Evolutionary conservation across 2,329 filamentous ascomycete genomes (phyloP).

Genomic region (Helotiales sp.): DNA sequence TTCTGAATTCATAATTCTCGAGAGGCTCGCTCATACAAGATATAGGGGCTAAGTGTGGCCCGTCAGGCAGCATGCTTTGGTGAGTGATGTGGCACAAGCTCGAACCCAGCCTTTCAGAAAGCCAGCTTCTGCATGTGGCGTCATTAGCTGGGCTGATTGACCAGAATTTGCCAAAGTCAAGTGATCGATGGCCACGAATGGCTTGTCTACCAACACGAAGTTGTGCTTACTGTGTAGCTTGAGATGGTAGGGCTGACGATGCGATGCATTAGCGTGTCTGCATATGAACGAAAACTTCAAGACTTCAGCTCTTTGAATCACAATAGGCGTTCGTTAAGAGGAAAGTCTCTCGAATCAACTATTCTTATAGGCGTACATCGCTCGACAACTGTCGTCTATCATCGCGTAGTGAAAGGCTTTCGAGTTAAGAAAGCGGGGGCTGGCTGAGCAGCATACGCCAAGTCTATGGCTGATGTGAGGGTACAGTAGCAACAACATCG

Average conservation of each 20-base stretch:
- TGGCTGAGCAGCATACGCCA: constrained; percentile 1
- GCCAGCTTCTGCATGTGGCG: not conserved
- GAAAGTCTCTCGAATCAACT: not conserved
- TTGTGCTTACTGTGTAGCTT: not conserved
- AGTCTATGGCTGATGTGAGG: constrained; percentile 12
- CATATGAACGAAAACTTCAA: no score
- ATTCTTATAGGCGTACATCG: no score
- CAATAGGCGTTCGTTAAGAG: not conserved
- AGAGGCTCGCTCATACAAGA: no score
- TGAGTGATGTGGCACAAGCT: not conserved
- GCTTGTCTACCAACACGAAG: not conserved
- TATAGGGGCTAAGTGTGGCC: no score
- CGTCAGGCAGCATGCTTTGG: not conserved
- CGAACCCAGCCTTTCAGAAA: not conserved
- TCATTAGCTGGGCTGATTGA: no score
- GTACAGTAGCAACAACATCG: not conserved
- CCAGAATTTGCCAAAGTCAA: not conserved
- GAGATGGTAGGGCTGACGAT: constrained; percentile 2
- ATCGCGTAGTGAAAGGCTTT: not conserved
- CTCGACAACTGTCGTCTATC: not conserved
- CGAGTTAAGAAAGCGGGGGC: not conserved
- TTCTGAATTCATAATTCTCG: no score
- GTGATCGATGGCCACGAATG: not conserved
- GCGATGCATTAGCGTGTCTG: not conserved
- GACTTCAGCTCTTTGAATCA: not conserved